Evolutionary conservation across 768 basidiomycete genomes (phyloP).

Genomic region (Paxillus rubicundulus): DNA sequence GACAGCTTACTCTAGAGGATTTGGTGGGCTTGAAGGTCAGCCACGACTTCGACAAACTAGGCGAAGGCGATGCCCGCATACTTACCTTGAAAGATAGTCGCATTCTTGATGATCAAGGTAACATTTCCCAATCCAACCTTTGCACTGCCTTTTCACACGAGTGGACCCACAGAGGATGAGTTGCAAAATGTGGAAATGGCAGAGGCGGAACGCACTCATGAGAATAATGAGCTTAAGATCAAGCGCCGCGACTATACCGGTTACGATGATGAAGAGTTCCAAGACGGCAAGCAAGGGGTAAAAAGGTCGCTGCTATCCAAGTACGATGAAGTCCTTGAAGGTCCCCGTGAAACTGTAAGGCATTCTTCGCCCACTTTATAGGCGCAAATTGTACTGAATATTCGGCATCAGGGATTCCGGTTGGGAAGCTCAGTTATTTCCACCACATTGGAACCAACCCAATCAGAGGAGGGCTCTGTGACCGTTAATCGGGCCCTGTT

Average conservation of each 20-base stretch:
- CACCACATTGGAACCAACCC: slow-evolving; percentile 36
- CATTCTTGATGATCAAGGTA: slow-evolving; percentile 93
- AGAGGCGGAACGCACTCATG: slow-evolving; percentile 76
- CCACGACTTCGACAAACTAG: slow-evolving; percentile 90
- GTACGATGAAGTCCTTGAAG: slow-evolving; percentile 89
- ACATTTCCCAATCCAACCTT: not conserved
- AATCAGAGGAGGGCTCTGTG: slow-evolving; percentile 49
- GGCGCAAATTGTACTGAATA: not conserved
- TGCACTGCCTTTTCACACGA: not conserved
- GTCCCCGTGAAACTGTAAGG: slow-evolving; percentile 64
- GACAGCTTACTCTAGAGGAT: slow-evolving; percentile 55
- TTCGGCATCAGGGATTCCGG: slow-evolving; percentile 70
- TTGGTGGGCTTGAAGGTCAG: slow-evolving; percentile 92
- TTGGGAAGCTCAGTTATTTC: slow-evolving; percentile 62
- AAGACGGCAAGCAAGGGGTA: slow-evolving; percentile 67
- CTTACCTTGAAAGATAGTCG: slow-evolving; percentile 96
- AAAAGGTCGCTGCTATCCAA: slow-evolving; percentile 84
- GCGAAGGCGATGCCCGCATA: slow-evolving; percentile 92
- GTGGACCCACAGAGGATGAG: slow-evolving; percentile 77
- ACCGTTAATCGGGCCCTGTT: slow-evolving; percentile 78
- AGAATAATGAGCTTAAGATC: slow-evolving; percentile 81
- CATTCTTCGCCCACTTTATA: slow-evolving; percentile 1
- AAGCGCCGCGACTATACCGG: slow-evolving; percentile 90
- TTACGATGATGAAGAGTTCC: slow-evolving; percentile 95
- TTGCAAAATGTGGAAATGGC: slow-evolving; percentile 95